These are phyloP conservation scores for Phytophthora hybrid DNA, from an alignment of 352 stramenopile species.

Conservation along the genomic window DNA sequence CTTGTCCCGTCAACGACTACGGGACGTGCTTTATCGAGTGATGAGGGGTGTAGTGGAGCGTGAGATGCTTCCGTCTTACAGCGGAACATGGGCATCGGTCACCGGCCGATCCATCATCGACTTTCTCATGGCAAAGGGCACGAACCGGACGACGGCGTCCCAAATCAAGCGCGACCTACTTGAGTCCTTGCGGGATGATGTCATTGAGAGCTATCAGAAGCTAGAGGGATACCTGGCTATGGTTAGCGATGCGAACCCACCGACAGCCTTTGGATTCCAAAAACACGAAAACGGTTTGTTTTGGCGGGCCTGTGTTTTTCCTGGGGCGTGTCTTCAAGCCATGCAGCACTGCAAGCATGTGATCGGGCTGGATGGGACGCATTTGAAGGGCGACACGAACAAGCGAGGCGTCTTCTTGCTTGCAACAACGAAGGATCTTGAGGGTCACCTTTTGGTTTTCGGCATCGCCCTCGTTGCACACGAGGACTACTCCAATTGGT, in stretches of 20 bases:
- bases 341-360: neutral
- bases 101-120: neutral
- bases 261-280: neutral
- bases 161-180: neutral
- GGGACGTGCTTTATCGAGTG: neutral
- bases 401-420: slow-evolving; percentile 14
- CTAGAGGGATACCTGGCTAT: neutral
- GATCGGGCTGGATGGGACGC: slow-evolving; percentile 1
- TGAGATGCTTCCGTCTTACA: neutral
- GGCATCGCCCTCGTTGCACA: slow-evolving; percentile 1
- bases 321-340: neutral
- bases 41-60: neutral
- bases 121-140: neutral
- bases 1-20: neutral
- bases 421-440: neutral
- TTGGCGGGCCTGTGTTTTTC: neutral
- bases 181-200: neutral
- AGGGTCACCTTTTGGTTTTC: slow-evolving; percentile 11
- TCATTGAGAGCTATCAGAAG: neutral
- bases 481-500: slow-evolving; percentile 2
- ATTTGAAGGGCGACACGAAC: slow-evolving; percentile 13
- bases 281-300: too few species aligned
- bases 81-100: neutral
- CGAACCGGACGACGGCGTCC: neutral
- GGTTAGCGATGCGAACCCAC: neutral